A percentile compares a stretch with the other conserved stretches of the same genome.
Conservation (phyloP, 805 yeast genomes). For the Tetrapisispora iriomotensis region DNA sequence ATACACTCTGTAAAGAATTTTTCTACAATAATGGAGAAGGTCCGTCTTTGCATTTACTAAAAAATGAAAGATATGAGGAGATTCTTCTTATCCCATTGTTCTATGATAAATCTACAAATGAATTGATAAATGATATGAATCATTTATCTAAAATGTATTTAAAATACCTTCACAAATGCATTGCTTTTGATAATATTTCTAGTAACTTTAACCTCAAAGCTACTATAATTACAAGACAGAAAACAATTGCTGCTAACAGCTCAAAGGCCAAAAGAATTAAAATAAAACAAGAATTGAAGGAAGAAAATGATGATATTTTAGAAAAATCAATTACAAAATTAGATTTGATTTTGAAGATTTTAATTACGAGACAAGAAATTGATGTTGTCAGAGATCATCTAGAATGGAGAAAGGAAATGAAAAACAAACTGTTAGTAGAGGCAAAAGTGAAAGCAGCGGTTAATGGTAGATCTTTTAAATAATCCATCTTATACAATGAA, state of each 20-base stretch:
- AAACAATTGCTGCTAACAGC: conserved; percentile 65
- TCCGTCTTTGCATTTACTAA: conserved; percentile 55
- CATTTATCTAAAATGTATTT: conserved; percentile 24
- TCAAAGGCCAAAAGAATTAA: conserved; percentile 41
- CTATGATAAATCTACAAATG: conserved; percentile 42
- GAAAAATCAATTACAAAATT: conserved; percentile 38
- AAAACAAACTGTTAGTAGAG: too few species aligned
- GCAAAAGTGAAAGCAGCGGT: conserved; percentile 18
- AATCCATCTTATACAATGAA: too few species aligned
- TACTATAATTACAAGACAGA: conserved; percentile 47
- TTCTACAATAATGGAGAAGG: conserved; percentile 79
- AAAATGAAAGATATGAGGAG: conserved; percentile 53
- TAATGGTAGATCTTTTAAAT: conserved; percentile 13
- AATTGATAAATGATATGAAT: conserved; percentile 50
- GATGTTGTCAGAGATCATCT: conserved; percentile 50
- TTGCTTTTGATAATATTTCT: too few species aligned
- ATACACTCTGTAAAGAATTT: conserved; percentile 55
- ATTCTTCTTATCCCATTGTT: conserved; percentile 53
- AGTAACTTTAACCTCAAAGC: conserved; percentile 13
- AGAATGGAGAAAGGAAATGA: conserved; percentile 47
- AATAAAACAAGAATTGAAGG: conserved; percentile 32
- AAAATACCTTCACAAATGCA: neutral
- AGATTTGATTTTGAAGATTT: conserved; percentile 61
- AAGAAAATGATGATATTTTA: conserved; percentile 36
- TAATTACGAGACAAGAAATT: conserved; percentile 55